Conservation (phyloP, 208 protist species). For the Trypanosoma melophagium region DNA sequence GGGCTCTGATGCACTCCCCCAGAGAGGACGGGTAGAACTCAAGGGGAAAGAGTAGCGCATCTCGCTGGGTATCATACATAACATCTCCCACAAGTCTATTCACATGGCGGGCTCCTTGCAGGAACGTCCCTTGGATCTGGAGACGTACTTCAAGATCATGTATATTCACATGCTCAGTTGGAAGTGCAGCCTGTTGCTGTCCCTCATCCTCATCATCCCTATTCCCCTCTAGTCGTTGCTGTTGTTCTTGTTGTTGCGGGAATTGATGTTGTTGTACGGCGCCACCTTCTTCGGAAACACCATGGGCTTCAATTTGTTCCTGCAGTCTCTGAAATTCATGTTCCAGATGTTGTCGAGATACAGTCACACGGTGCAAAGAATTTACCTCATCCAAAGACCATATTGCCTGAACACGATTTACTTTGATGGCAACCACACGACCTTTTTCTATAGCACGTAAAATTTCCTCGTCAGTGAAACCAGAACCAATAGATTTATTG, state of each 20-base stretch:
- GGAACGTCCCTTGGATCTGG: background rate
- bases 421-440: constrained; percentile 20
- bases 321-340: constrained; percentile 7
- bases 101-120: constrained; percentile 11
- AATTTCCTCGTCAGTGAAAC: background rate
- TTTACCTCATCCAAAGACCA: constrained; percentile 25
- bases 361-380: constrained; percentile 8
- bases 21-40: constrained; percentile 19
- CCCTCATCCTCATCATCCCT: background rate
- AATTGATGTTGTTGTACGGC: background rate
- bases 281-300: background rate
- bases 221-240: background rate
- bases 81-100: constrained; percentile 15
- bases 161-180: background rate
- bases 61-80: constrained; percentile 22
- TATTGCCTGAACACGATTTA: constrained; percentile 16
- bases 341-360: background rate
- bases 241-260: too few relatives aligned
- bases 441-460: background rate
- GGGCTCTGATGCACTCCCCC: constrained; percentile 13
- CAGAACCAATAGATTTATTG: background rate
- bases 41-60: constrained; percentile 22
- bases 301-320: background rate
- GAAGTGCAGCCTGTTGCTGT: background rate
- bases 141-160: constrained; percentile 3